Evolutionary conservation across 2,329 filamentous ascomycete species (phyloP).

Genomic region (Colletotrichum graminicola): DNA sequence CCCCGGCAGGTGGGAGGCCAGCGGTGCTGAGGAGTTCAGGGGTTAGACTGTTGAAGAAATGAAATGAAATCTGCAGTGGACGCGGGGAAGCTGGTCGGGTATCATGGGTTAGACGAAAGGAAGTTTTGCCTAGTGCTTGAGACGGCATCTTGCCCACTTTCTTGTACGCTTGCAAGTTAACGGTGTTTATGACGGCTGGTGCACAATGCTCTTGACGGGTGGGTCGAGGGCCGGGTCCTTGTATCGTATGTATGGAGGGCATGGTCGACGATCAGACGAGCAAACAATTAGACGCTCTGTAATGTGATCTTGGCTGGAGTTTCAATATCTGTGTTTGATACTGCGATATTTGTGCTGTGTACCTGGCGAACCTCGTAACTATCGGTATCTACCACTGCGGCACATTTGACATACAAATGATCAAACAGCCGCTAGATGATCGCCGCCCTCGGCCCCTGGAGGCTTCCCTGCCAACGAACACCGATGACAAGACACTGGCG

Average conservation of each 20-base stretch:
- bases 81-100: constrained; percentile 26
- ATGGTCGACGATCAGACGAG: constrained; percentile 43
- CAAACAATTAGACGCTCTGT: constrained; percentile 44
- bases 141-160: constrained; percentile 41
- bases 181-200: constrained; percentile 43
- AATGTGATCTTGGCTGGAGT: constrained; percentile 42
- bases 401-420: background rate
- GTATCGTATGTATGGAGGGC: constrained; percentile 43
- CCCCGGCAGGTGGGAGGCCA: constrained; percentile 73
- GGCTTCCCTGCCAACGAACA: background rate
- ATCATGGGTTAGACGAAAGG: constrained; percentile 37
- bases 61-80: constrained; percentile 35
- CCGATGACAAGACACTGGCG: background rate
- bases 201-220: constrained; percentile 41
- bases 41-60: constrained; percentile 54
- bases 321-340: constrained; percentile 9
- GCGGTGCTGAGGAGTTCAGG: constrained; percentile 72
- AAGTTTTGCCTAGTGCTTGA: constrained; percentile 41
- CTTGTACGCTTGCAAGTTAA: constrained; percentile 43
- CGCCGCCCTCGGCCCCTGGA: background rate
- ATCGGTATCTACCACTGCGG: background rate
- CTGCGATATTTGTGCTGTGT: background rate
- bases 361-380: background rate
- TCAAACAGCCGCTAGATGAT: background rate
- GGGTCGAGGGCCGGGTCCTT: constrained; percentile 41